phyloP scores from a whole-genome alignment of 805 yeast genomes.

The Ogataea minuta region DNA sequence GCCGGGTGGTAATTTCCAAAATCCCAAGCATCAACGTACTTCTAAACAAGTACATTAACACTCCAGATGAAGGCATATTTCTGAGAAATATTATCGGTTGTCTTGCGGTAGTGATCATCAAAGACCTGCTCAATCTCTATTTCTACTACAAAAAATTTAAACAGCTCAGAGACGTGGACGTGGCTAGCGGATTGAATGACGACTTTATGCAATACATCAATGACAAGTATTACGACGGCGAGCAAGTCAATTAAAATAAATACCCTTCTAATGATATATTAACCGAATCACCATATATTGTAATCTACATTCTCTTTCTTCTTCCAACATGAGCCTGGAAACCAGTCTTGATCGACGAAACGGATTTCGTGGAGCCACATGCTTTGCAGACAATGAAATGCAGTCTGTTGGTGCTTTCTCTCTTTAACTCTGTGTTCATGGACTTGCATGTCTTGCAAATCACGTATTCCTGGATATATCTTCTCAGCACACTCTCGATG shows the following conservation, averaged over 20 bases:
- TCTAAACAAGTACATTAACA: conserved; percentile 24
- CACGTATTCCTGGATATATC: conserved; percentile 95
- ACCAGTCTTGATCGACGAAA: conserved; percentile 97
- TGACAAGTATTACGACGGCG: conserved; percentile 10
- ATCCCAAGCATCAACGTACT: conserved; percentile 24
- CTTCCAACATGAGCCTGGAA: conserved; percentile 97
- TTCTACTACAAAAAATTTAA: conserved; percentile 33
- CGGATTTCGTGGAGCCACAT: conserved; percentile 97
- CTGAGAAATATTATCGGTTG: conserved; percentile 37
- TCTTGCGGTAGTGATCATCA: conserved; percentile 27
- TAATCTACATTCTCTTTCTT: conserved; percentile 59
- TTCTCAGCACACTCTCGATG: conserved; percentile 92
- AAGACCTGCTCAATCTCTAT: conserved; percentile 34
- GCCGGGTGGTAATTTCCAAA: conserved; percentile 22
- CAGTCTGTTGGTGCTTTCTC: conserved; percentile 94
- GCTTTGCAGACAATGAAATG: conserved; percentile 97
- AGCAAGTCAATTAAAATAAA: conserved; percentile 1
- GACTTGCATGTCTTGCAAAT: conserved; percentile 99
- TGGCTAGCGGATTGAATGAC: conserved; percentile 16
- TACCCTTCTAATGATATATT: not conserved
- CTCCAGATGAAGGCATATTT: conserved; percentile 39
- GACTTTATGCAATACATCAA: conserved; percentile 15
- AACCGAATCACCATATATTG: conserved; percentile 11
- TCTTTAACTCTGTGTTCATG: conserved; percentile 91
- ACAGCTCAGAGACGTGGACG: conserved; percentile 29